Percentiles rank a stretch among this genome's conserved stretches.
phyloP scores from a whole-genome alignment of 352 stramenopile species.

The Phytophthora ohioensis region DNA sequence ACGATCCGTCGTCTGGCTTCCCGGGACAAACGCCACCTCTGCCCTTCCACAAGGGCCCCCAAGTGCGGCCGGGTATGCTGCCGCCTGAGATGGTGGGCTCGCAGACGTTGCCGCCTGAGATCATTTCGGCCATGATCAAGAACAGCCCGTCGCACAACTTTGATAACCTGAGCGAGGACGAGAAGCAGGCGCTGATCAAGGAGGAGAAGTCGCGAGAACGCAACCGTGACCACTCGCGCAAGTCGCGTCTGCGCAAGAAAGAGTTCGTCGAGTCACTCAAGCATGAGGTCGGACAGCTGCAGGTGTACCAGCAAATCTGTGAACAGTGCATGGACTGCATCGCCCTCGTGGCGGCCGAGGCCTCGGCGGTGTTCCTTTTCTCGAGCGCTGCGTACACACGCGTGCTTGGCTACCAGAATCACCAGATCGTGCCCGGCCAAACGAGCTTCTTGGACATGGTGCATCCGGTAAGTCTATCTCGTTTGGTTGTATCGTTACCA shows the following conservation, averaged over 20 bases:
- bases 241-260: constrained; percentile 95
- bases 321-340: constrained; percentile 86
- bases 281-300: constrained; percentile 80
- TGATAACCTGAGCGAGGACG: constrained; percentile 85
- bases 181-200: constrained; percentile 82
- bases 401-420: constrained; percentile 79
- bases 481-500: constrained; percentile 7
- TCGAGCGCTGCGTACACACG: constrained; percentile 74
- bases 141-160: constrained; percentile 70
- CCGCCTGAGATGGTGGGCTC: constrained; percentile 60
- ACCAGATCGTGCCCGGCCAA: constrained; percentile 77
- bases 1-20: constrained; percentile 69
- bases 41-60: constrained; percentile 57
- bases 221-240: constrained; percentile 96
- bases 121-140: constrained; percentile 87
- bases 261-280: constrained; percentile 96
- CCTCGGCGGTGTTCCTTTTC: constrained; percentile 72
- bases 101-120: constrained; percentile 83
- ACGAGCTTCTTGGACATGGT: constrained; percentile 88
- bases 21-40: constrained; percentile 44
- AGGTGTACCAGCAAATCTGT: constrained; percentile 89
- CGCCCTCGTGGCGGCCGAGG: constrained; percentile 71
- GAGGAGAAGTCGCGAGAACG: constrained; percentile 90
- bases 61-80: constrained; percentile 33
- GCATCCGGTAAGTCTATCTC: constrained; percentile 64